Evolutionary conservation across 176 grass and related monocot genomes (phyloP), one percentile per base, ranked within the genome.

Genomic region (Musa acuminata): DNA sequence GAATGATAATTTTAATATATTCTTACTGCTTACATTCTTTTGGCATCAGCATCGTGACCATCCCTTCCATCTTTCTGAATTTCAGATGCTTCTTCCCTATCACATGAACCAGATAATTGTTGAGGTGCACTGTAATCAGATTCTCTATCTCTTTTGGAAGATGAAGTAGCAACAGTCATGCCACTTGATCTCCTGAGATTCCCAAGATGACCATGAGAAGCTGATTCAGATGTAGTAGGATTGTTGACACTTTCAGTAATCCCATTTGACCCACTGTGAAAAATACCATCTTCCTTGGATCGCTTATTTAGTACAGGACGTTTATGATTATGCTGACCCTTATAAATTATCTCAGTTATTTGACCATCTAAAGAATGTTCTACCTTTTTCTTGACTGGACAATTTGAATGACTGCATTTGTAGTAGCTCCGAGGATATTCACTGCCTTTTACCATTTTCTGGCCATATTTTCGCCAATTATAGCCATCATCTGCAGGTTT

Each of bases 391-490:
- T 76, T 85, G 19, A 80, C 83, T 9, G 63, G 72, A 62, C 83
- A 85, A 22, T 73, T 52, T 8, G 52, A 48, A 75, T 78, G 62
- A 25, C 62, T 85, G 70, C 83, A 85, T 75, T 80, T 85, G 54
- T 75, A 74, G 77, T 21, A 71, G 6, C 78, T 85, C 70, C 89
- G 82, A 62, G 89, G 89, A 43, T 75, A 77, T 57, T 87, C 80
- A 64, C 83, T 88, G 75, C 85, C 89, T 77, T 85, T 83, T 35
- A 88, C 83, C 72, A 83, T 69, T 54, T 91, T 88, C 22, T 91
- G 89, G 53, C 85, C 89, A 63, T 91, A 91, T 58, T 91, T 91
- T 17, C 85, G 82, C 89, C 89, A 91, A 72, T 87, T 85, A 49
- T 85, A 91, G 62, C 89, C 89, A 78, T 91, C 89, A 12, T 85